Percentiles rank a stretch among this genome's conserved stretches.
These are phyloP conservation scores for Tetradesmus lagerheimii DNA, from an alignment of 139 green algal species.

Conservation along the genomic window DNA sequence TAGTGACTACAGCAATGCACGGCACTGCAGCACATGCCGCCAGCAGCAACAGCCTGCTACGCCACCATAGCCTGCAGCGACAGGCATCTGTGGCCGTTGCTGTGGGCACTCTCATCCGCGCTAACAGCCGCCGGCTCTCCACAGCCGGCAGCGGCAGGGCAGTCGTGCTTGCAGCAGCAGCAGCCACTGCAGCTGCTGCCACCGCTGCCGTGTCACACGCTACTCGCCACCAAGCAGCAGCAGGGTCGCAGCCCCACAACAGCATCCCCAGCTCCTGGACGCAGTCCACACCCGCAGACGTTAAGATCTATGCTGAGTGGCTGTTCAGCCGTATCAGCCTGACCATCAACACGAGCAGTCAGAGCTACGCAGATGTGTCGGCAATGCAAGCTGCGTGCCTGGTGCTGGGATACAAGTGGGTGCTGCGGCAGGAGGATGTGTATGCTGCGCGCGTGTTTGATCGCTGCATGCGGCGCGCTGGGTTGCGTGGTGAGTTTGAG, in stretches of 20 bases:
- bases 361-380: not conserved
- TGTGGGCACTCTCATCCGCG: not conserved
- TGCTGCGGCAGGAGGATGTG: not conserved
- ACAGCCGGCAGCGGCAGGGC: not conserved
- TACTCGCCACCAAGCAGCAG: not conserved
- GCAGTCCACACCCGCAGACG: not conserved
- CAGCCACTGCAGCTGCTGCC: too few relatives aligned
- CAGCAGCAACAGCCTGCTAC: not conserved
- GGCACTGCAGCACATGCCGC: not conserved
- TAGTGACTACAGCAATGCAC: too few relatives aligned
- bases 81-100: not conserved
- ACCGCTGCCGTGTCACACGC: too few relatives aligned
- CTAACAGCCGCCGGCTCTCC: not conserved
- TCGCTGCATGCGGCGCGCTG: not conserved
- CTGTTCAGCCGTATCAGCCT: not conserved
- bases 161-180: not conserved
- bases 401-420: not conserved
- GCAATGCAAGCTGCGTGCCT: not conserved
- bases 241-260: not conserved
- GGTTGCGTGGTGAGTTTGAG: not conserved
- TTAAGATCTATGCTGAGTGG: not conserved
- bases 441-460: not conserved
- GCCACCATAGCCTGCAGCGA: not conserved
- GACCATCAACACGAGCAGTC: not conserved
- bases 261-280: not conserved